Conservation (phyloP, 768 basidiomycete species). For the Suillus fuscotomentosus region DNA sequence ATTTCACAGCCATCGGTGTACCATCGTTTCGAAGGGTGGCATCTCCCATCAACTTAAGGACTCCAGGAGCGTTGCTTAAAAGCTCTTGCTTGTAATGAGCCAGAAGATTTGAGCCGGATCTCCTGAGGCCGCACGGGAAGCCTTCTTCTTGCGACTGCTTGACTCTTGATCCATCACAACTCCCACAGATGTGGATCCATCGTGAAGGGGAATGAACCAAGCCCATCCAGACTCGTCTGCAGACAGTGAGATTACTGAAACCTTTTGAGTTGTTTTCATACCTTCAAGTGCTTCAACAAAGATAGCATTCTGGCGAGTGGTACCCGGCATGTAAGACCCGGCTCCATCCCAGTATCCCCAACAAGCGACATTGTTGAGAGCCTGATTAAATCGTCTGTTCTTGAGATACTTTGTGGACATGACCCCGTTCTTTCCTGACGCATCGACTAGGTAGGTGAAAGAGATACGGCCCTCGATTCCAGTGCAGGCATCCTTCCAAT, state of each 20-base stretch:
- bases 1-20: no score
- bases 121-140: neutral
- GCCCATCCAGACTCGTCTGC: slow-evolving; percentile 54
- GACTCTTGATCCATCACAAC: neutral
- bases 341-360: slow-evolving; percentile 37
- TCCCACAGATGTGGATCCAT: slow-evolving; percentile 23
- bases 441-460: slow-evolving; percentile 37
- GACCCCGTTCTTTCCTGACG: slow-evolving; percentile 34
- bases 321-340: slow-evolving; percentile 29
- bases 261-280: slow-evolving; percentile 1
- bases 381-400: slow-evolving; percentile 33
- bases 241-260: slow-evolving; percentile 25
- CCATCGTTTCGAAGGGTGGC: no score
- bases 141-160: neutral
- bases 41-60: no score
- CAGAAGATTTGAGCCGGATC: neutral
- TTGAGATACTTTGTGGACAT: slow-evolving; percentile 36
- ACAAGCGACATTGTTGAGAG: slow-evolving; percentile 32
- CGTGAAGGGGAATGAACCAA: slow-evolving; percentile 55
- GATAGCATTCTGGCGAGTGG: slow-evolving; percentile 31
- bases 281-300: slow-evolving; percentile 36
- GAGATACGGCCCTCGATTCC: slow-evolving; percentile 21
- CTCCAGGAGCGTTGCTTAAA: neutral
- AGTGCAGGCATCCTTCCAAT: slow-evolving; percentile 23
- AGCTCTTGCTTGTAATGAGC: neutral